These are phyloP conservation scores for Geranium brycei DNA, from an alignment of 345 rosid genomes.

Conservation along the genomic window DNA sequence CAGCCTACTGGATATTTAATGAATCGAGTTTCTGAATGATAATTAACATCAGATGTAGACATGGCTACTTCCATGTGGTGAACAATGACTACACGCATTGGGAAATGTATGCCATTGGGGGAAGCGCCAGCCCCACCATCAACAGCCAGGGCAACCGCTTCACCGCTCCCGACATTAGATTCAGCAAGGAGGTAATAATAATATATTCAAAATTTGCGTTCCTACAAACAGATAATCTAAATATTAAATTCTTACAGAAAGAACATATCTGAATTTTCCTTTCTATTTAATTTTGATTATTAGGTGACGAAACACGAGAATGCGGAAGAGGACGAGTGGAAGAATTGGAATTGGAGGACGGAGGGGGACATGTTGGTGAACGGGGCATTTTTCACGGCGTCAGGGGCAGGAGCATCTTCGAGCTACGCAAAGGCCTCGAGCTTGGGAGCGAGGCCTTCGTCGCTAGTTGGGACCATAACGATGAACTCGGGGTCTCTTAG, in stretches of 20 bases:
- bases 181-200: conserved; percentile 45
- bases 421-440: conserved; percentile 63
- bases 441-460: conserved; percentile 55
- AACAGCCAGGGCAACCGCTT: conserved; percentile 73
- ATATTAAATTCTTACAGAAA: neutral
- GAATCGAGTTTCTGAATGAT: neutral
- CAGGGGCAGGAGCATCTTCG: conserved; percentile 50
- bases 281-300: neutral
- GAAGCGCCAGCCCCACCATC: conserved; percentile 67
- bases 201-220: too few relatives aligned
- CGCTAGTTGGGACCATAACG: conserved; percentile 45
- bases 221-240: too few relatives aligned
- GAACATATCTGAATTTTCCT: neutral
- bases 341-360: conserved; percentile 59
- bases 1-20: too few relatives aligned
- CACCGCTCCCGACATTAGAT: conserved; percentile 36
- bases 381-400: conserved; percentile 51
- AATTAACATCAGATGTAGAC: conserved; percentile 38
- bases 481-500: conserved; percentile 38
- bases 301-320: conserved; percentile 63
- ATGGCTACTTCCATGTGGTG: conserved; percentile 76
- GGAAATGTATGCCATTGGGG: conserved; percentile 87
- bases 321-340: conserved; percentile 52
- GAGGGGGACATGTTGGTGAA: conserved; percentile 57
- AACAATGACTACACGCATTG: conserved; percentile 80